Evolutionary conservation across 2,329 filamentous ascomycete genomes (phyloP).

Genomic region (Penicillium sclerotigenum): DNA sequence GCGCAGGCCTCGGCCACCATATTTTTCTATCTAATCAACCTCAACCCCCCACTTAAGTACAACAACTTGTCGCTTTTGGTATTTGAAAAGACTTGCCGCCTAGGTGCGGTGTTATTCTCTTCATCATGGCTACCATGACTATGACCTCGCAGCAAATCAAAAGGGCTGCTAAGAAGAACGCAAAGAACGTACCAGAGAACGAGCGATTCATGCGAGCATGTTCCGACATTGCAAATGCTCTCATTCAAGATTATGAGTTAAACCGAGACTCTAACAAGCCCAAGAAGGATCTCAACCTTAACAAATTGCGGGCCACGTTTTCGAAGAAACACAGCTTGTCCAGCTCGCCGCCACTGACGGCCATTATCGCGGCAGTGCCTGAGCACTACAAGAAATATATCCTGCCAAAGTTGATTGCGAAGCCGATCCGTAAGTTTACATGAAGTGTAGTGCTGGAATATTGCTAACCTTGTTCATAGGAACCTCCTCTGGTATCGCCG

Average conservation of each 20-base stretch:
- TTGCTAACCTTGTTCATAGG: slow-evolving; percentile 49
- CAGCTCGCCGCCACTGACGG: slow-evolving; percentile 85
- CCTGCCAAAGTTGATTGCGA: slow-evolving; percentile 89
- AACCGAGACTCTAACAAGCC: slow-evolving; percentile 69
- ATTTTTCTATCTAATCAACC: slow-evolving; percentile 27
- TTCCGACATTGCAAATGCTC: slow-evolving; percentile 86
- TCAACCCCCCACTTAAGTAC: slow-evolving; percentile 13
- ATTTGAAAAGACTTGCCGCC: background rate
- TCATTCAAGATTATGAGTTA: slow-evolving; percentile 92
- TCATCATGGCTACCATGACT: slow-evolving; percentile 60
- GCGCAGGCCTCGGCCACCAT: slow-evolving; percentile 24
- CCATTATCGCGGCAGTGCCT: slow-evolving; percentile 97
- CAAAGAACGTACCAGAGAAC: slow-evolving; percentile 82
- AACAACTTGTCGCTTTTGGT: background rate
- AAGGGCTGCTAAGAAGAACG: slow-evolving; percentile 60
- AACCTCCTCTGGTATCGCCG: slow-evolving; percentile 93
- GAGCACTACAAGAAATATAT: slow-evolving; percentile 99
- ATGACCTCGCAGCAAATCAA: slow-evolving; percentile 57
- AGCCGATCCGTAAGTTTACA: slow-evolving; percentile 72
- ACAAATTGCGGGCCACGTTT: slow-evolving; percentile 78
- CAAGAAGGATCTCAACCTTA: slow-evolving; percentile 87
- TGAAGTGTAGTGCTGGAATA: background rate
- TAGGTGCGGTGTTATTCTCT: slow-evolving; percentile 13
- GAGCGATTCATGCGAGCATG: slow-evolving; percentile 92
- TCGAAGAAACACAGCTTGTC: slow-evolving; percentile 89